These are phyloP conservation scores for Gamarada debralockiae DNA, from an alignment of 495 filamentous ascomycete genomes.

Conservation along the genomic window DNA sequence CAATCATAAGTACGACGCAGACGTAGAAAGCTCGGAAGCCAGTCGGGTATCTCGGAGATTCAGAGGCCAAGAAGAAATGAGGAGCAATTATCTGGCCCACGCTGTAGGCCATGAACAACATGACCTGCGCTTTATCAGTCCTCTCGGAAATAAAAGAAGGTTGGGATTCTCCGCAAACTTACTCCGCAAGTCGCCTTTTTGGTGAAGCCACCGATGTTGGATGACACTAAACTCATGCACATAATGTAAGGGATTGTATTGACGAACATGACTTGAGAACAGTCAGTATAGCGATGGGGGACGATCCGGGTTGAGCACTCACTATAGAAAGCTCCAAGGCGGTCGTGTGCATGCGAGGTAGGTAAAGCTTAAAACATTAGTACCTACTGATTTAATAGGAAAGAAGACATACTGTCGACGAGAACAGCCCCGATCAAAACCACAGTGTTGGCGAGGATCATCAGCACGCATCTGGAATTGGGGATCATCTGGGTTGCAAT, in stretches of 20 bases:
- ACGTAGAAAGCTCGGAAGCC: slow-evolving; percentile 25
- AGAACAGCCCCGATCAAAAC: slow-evolving; percentile 34
- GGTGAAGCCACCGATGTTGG: slow-evolving; percentile 30
- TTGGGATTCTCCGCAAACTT: slow-evolving; percentile 18
- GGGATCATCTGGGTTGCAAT: background rate
- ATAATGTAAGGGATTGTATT: slow-evolving; percentile 29
- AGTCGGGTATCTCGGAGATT: slow-evolving; percentile 22
- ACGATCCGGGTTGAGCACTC: background rate
- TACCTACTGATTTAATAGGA: background rate
- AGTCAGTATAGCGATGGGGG: background rate
- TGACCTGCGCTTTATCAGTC: background rate
- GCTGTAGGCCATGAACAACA: slow-evolving; percentile 27
- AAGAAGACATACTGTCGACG: slow-evolving; percentile 31
- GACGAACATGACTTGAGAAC: slow-evolving; percentile 35
- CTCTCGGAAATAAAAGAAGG: no score
- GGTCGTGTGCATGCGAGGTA: background rate
- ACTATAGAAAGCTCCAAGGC: background rate
- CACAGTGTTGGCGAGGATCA: slow-evolving; percentile 33
- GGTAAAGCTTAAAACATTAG: background rate
- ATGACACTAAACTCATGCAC: slow-evolving; percentile 28
- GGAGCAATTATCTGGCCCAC: slow-evolving; percentile 32
- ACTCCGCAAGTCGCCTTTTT: slow-evolving; percentile 24
- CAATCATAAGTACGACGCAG: slow-evolving; percentile 15
- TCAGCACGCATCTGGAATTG: slow-evolving; percentile 29
- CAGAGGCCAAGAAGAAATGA: slow-evolving; percentile 24